These are phyloP conservation scores for Thozetella sp. DNA, from an alignment of 495 filamentous ascomycete species.

Conservation along the genomic window DNA sequence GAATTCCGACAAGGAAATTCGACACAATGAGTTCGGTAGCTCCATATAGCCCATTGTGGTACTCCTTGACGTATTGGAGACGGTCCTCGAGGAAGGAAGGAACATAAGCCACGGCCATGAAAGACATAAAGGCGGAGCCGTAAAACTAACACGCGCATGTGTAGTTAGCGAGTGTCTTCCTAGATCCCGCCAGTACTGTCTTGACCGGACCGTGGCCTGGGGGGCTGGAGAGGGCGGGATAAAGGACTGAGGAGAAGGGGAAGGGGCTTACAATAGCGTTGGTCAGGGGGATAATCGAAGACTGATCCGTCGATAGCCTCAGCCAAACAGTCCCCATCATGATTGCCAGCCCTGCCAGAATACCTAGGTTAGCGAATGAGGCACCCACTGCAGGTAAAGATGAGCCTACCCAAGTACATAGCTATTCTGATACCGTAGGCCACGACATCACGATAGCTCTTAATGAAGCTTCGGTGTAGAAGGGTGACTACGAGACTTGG, in stretches of 20 bases:
- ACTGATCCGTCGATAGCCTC: conserved; percentile 62
- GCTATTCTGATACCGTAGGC: conserved; percentile 80
- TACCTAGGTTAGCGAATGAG: conserved; percentile 16
- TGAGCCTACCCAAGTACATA: conserved; percentile 75
- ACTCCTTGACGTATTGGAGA: conserved; percentile 72
- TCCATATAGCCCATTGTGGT: conserved; percentile 80
- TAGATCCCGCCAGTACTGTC: too few relatives aligned
- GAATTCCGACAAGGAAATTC: conserved; percentile 81
- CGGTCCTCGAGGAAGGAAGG: conserved; percentile 83
- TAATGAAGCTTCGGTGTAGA: conserved; percentile 74
- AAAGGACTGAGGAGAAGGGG: conserved; percentile 6
- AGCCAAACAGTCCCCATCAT: conserved; percentile 91
- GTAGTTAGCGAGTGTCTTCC: neutral
- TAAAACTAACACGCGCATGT: conserved; percentile 51
- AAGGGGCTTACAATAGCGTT: conserved; percentile 63
- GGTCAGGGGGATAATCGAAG: conserved; percentile 73
- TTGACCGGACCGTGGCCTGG: too few relatives aligned
- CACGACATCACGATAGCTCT: conserved; percentile 78
- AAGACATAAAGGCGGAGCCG: conserved; percentile 84
- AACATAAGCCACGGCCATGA: conserved; percentile 88
- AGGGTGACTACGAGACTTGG: conserved; percentile 36
- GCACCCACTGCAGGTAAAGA: conserved; percentile 9
- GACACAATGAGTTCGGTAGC: conserved; percentile 69
- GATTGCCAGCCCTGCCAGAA: conserved; percentile 59
- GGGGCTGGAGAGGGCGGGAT: neutral